Percentiles rank a stretch among this genome's conserved stretches.
These are phyloP conservation scores for Wickerhamomyces mucosus DNA, from an alignment of 805 yeast genomes.

Conservation along the genomic window DNA sequence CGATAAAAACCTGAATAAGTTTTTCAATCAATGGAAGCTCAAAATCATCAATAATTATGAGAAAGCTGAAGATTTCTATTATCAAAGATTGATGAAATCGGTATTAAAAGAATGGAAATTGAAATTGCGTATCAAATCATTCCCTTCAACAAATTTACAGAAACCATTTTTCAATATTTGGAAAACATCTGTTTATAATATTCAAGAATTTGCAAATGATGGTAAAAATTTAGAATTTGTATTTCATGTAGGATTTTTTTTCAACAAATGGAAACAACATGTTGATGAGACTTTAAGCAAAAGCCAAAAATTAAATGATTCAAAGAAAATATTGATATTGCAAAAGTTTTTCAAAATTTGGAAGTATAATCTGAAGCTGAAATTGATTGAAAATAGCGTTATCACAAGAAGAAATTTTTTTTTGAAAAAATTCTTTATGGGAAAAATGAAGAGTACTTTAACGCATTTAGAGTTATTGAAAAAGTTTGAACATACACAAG, in stretches of 20 bases:
- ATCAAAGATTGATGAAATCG: conserved; percentile 1
- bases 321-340: background rate
- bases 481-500: background rate
- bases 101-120: conserved; percentile 10
- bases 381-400: conserved; percentile 6
- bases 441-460: conserved; percentile 11
- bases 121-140: background rate
- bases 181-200: conserved; percentile 1
- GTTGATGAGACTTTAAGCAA: background rate
- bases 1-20: conserved; percentile 7
- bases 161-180: conserved; percentile 6
- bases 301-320: conserved; percentile 1
- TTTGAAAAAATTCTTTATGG: conserved; percentile 8
- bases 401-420: conserved; percentile 1
- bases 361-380: conserved; percentile 4
- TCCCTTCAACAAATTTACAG: background rate
- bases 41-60: conserved; percentile 1
- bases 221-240: conserved; percentile 12
- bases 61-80: conserved; percentile 4
- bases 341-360: too few species aligned
- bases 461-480: conserved; percentile 3
- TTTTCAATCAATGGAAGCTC: conserved; percentile 11
- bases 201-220: conserved; percentile 3
- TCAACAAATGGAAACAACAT: conserved; percentile 15
- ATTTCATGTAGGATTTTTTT: conserved; percentile 18